These are phyloP conservation scores for Hanseniaspora lachancei DNA, from an alignment of 805 yeast species.

Conservation along the genomic window DNA sequence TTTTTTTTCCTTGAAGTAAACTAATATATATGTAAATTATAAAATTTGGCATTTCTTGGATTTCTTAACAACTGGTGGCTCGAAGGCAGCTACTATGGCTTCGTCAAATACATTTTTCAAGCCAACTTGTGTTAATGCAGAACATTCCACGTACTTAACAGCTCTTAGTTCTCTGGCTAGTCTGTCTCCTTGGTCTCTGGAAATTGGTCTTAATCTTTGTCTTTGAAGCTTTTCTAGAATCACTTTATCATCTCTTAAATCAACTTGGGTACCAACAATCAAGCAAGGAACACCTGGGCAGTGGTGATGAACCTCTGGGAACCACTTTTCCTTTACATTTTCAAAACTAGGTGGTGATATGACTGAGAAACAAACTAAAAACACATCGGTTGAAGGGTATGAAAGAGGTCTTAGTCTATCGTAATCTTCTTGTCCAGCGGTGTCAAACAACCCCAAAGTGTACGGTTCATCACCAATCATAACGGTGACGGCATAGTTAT, in stretches of 20 bases:
- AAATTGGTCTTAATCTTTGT: conserved; percentile 77
- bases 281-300: conserved; percentile 98
- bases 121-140: conserved; percentile 94
- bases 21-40: conserved; percentile 26
- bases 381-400: conserved; percentile 94
- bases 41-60: conserved; percentile 65
- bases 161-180: conserved; percentile 90
- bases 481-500: conserved; percentile 85
- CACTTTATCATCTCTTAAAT: conserved; percentile 84
- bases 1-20: neutral
- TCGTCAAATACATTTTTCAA: conserved; percentile 96
- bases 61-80: conserved; percentile 87
- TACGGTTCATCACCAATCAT: conserved; percentile 97
- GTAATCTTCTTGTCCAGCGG: conserved; percentile 99
- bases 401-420: conserved; percentile 93
- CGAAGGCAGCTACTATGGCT: conserved; percentile 95
- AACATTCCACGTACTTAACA: conserved; percentile 93
- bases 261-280: conserved; percentile 94
- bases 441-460: conserved; percentile 92
- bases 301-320: conserved; percentile 95
- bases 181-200: conserved; percentile 78
- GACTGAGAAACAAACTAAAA: conserved; percentile 88
- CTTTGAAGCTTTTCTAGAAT: conserved; percentile 80
- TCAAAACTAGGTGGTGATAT: conserved; percentile 96
- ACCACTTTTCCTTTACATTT: conserved; percentile 96